Evolutionary conservation across 805 yeast genomes (phyloP), one percentile per base, ranked within the genome.

Genomic region (Kuraishia hungarica): DNA sequence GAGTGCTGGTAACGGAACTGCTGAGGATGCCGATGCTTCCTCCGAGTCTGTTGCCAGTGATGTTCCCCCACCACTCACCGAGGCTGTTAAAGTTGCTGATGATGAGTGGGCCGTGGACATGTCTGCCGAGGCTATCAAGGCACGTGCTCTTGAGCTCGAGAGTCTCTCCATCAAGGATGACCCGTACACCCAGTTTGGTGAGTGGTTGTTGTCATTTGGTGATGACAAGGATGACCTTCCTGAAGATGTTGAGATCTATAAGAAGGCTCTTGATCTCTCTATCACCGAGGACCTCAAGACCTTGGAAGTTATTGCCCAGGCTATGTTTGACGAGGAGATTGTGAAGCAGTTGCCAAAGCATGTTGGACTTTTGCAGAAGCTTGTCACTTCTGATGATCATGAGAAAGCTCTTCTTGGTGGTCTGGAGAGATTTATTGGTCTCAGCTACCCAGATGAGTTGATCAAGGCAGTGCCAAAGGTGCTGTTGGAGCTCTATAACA

Each of bases 41-140:
- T 78, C 68, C 29, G 81, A 69, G 26, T 83, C 73, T 57, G 78
- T 88, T 61, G 84, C 94, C 50, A 80, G 83, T 21, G 67, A 86
- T 86, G 66, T 86, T 87, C 76, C 86, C 83, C 69, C 94, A 51
- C 86, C 90, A 13, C 81, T 77, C 47, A 75, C 88, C 57, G 77
- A 81, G 43, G 80, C 80, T 52, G 80, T 82, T 57, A 84, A 80
- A 58, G 87, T 88, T 54, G 84, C 85, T 60, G 97, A 91, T 67
- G 97, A 89, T 62, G 96, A 89, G 61, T 93, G 98, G 98, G 90
- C 97, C 20, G 97, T 92, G 49, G 99, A 93, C 71, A 89, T 92
- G 81, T 88, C 96, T 52, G 94, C 89, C 70, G 98, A 91, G 74
- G 98, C 98, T 56, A 89, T 93, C 60, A 85, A 87, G 67, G 90